phyloP scores from a whole-genome alignment of 805 yeast genomes.

The Kodamaea neixiangensis region DNA sequence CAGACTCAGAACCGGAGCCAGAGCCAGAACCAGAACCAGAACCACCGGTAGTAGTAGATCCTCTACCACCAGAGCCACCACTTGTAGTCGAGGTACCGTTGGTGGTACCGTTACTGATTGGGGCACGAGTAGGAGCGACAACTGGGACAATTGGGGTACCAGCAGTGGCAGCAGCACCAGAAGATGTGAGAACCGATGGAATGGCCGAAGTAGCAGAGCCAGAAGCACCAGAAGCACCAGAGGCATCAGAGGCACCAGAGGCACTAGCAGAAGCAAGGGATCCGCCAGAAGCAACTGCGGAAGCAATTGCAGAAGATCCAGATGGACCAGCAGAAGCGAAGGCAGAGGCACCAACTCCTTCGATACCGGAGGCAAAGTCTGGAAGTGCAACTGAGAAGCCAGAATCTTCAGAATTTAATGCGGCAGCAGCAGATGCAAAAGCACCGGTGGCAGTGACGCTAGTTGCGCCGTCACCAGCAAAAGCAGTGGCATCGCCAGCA shows the following conservation, averaged over 20 bases:
- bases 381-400: neutral
- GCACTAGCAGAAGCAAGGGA: neutral
- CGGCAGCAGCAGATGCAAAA: slow-evolving; percentile 8
- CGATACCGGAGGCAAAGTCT: neutral
- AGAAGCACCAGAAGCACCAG: slow-evolving; percentile 3
- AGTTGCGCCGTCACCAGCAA: slow-evolving; percentile 9
- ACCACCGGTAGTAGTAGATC: no score
- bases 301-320: neutral
- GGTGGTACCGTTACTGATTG: neutral
- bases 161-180: slow-evolving; percentile 6
- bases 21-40: slow-evolving; percentile 16
- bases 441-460: slow-evolving; percentile 9
- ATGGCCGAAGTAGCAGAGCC: slow-evolving; percentile 1
- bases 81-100: no score
- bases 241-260: neutral
- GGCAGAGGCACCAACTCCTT: neutral
- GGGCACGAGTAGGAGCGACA: neutral
- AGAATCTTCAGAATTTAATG: slow-evolving; percentile 5
- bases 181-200: neutral
- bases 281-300: slow-evolving; percentile 4
- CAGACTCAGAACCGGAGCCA: slow-evolving; percentile 7
- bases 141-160: slow-evolving; percentile 1
- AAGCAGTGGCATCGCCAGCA: slow-evolving; percentile 20
- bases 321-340: slow-evolving; percentile 1
- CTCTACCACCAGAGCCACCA: no score